Conservation (phyloP, 257 asterid species). For the Striga asiatica region DNA sequence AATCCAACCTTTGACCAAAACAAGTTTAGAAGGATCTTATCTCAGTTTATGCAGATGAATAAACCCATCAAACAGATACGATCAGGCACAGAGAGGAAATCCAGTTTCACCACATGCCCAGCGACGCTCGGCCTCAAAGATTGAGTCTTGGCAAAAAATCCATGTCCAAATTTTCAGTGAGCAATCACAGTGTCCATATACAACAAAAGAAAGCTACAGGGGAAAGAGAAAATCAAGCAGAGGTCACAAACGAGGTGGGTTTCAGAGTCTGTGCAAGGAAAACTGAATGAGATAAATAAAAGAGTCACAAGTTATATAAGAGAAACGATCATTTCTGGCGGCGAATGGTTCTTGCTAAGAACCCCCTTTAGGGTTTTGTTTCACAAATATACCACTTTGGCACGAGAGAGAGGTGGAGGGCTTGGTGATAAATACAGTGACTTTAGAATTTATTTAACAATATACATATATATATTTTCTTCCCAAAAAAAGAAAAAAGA, state of each 20-base stretch:
- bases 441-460: constrained; percentile 10
- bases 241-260: constrained; percentile 11
- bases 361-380: constrained; percentile 75
- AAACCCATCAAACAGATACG: constrained; percentile 19
- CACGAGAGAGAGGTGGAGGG: constrained; percentile 1
- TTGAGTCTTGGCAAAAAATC: constrained; percentile 11
- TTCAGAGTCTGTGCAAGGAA: constrained; percentile 17
- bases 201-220: neutral
- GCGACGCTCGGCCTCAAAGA: constrained; percentile 14
- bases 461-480: constrained; percentile 14
- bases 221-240: no score
- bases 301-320: constrained; percentile 21
- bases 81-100: constrained; percentile 19
- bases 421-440: constrained; percentile 28
- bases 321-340: constrained; percentile 53
- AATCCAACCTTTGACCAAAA: constrained; percentile 33
- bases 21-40: constrained; percentile 14
- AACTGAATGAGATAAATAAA: constrained; percentile 9
- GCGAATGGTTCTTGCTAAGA: constrained; percentile 64
- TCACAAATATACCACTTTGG: constrained; percentile 23
- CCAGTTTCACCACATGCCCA: constrained; percentile 13
- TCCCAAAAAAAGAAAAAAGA: neutral
- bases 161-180: constrained; percentile 19
- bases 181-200: neutral
- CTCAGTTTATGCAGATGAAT: constrained; percentile 13